Percentiles rank a stretch among this genome's conserved stretches.
Conservation (phyloP, 768 basidiomycete genomes). For the Suillus placidus region DNA sequence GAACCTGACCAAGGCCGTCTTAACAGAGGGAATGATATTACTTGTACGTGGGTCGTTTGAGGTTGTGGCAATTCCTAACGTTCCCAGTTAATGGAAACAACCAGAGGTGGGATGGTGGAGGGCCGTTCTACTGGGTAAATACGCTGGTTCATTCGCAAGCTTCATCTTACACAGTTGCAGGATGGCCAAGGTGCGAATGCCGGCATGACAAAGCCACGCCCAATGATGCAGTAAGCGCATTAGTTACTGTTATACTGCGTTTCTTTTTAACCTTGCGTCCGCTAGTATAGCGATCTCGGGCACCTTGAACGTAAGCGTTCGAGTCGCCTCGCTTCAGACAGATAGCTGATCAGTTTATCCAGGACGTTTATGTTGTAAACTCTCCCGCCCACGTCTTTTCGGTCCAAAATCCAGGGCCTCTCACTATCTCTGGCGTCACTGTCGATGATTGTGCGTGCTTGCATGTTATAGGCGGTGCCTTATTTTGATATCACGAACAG, state of each 20-base stretch:
- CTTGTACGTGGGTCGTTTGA: constrained; percentile 39
- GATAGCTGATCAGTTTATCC: not conserved
- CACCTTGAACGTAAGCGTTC: constrained; percentile 33
- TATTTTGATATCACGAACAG: constrained; percentile 31
- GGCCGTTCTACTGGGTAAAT: constrained; percentile 46
- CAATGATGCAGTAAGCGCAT: constrained; percentile 44
- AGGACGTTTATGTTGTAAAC: constrained; percentile 44
- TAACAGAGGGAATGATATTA: constrained; percentile 48
- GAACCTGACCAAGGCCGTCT: not conserved
- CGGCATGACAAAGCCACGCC: constrained; percentile 28
- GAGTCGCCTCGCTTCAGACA: not conserved
- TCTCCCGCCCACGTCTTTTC: constrained; percentile 40
- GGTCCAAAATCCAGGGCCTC: constrained; percentile 28
- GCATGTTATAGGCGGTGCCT: not conserved
- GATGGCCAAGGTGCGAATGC: constrained; percentile 27
- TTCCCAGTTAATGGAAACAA: constrained; percentile 43
- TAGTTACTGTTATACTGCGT: not conserved
- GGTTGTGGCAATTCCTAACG: not conserved
- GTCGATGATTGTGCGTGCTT: constrained; percentile 57
- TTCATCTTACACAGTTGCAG: constrained; percentile 17
- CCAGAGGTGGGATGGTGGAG: constrained; percentile 44
- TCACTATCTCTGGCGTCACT: constrained; percentile 47
- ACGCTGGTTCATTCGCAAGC: not conserved
- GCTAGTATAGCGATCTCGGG: constrained; percentile 45
- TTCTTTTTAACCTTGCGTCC: not conserved